Evolutionary conservation across 257 asterid genomes (phyloP).

Genomic region (Solanum ossicruentum): DNA sequence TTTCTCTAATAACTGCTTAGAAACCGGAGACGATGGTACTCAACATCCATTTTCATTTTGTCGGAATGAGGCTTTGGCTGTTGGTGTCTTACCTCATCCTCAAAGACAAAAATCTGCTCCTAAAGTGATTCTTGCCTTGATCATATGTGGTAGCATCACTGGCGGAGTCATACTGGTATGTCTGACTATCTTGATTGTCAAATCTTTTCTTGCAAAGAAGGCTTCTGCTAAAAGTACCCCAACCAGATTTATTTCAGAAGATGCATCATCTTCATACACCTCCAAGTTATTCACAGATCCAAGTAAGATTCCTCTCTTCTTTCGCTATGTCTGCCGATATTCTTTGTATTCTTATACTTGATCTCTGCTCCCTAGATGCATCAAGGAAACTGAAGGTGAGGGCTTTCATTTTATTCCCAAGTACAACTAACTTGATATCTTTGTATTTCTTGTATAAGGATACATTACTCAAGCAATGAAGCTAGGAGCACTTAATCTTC

Average conservation of each 20-base stretch:
- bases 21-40: slow-evolving; percentile 16
- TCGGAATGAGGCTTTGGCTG: slow-evolving; percentile 70
- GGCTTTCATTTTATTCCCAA: background rate
- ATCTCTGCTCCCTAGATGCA: background rate
- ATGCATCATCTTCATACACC: slow-evolving; percentile 43
- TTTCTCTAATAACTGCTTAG: slow-evolving; percentile 54
- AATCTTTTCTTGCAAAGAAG: slow-evolving; percentile 30
- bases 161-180: slow-evolving; percentile 37
- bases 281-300: slow-evolving; percentile 71
- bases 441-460: slow-evolving; percentile 22
- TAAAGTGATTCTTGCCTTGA: slow-evolving; percentile 29
- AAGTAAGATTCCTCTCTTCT: slow-evolving; percentile 30
- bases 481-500: slow-evolving; percentile 59
- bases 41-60: slow-evolving; percentile 60
- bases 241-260: slow-evolving; percentile 29
- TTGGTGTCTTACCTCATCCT: slow-evolving; percentile 55
- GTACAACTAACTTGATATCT: background rate
- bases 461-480: slow-evolving; percentile 71
- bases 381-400: background rate
- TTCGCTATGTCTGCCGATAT: too few relatives aligned
- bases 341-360: background rate
- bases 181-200: slow-evolving; percentile 19
- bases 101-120: slow-evolving; percentile 25
- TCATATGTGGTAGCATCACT: slow-evolving; percentile 39
- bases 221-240: slow-evolving; percentile 7